phyloP scores from a whole-genome alignment of 257 asterid genomes.

The Apocynum venetum region DNA sequence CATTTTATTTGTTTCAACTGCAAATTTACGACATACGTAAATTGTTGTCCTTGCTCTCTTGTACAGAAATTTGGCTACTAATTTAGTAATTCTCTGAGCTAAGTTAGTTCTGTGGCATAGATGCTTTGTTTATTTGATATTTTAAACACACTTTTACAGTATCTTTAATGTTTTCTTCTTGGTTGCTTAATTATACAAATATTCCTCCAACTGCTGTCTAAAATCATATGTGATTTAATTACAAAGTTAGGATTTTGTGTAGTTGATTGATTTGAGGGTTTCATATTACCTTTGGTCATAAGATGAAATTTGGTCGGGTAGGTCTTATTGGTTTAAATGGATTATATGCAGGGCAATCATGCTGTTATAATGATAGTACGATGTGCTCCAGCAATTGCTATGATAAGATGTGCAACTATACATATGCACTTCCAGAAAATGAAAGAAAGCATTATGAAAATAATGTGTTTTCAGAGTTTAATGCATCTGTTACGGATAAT shows the following conservation, averaged over 20 bases:
- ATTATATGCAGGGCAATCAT: conserved; percentile 51
- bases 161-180: background rate
- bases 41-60: background rate
- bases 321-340: conserved; percentile 14
- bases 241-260: background rate
- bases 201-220: background rate
- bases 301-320: background rate
- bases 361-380: conserved; percentile 34
- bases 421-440: conserved; percentile 32
- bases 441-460: conserved; percentile 28
- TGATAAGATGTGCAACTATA: conserved; percentile 25
- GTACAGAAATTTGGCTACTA: background rate
- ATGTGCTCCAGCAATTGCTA: conserved; percentile 27
- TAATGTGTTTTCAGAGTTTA: conserved; percentile 24
- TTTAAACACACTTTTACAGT: background rate
- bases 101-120: background rate
- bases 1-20: background rate
- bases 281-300: background rate
- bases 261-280: background rate
- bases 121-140: conserved; percentile 6
- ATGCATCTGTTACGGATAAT: conserved; percentile 30
- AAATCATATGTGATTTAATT: background rate
- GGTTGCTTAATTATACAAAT: background rate
- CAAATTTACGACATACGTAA: background rate
- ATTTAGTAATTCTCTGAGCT: background rate